Evolutionary conservation across 495 filamentous ascomycete genomes (phyloP), one percentile per base, ranked within the genome.

Genomic region (Talaromyces adpressus): DNA sequence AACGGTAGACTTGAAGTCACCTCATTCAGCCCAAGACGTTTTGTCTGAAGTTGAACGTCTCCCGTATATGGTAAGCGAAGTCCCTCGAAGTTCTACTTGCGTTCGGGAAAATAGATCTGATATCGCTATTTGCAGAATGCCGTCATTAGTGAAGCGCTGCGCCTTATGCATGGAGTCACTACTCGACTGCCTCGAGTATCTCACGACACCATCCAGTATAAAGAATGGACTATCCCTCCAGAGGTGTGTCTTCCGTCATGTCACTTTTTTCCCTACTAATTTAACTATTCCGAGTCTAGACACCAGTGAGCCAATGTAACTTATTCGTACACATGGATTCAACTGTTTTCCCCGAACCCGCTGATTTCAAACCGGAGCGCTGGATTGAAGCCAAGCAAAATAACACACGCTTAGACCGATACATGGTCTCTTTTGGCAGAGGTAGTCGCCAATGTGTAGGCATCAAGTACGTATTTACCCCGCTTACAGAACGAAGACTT

Each of bases 101-200:
- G 18, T 8, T 12, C n/a, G 25, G 9, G 30, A 12, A 57, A 34
- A 23, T 27, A 61, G 14, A 54, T 53, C 45, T 53, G 51, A 52
- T 32, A 47, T 61, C 22, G 57, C 39, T 20, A 23, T 58, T 20
- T 8, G 12, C 54, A 78, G 23, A 72, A 68, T 47, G 79, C 72
- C 0, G 68, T 78, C 11, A 68, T 81, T 12, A 67, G 75, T 57
- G 78, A 81, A 63, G 72, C 70, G 1, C 62, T 78, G 18, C 73
- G 79, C 16, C 70, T 82, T 16, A 0, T 70, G 86, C 75, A 77
- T 57, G 77, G 79, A 9, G 66, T 78, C 54, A 71, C 68, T 4
- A 67, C 71, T 29, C 75, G 81, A 5, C 64, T 72, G 5, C 66
- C 78, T 1, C 70, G 77, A 3, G 62, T 75, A 1, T 69, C 71